phyloP scores from a whole-genome alignment of 2,329 filamentous ascomycete species.

The Colletotrichum tamarilloi region DNA sequence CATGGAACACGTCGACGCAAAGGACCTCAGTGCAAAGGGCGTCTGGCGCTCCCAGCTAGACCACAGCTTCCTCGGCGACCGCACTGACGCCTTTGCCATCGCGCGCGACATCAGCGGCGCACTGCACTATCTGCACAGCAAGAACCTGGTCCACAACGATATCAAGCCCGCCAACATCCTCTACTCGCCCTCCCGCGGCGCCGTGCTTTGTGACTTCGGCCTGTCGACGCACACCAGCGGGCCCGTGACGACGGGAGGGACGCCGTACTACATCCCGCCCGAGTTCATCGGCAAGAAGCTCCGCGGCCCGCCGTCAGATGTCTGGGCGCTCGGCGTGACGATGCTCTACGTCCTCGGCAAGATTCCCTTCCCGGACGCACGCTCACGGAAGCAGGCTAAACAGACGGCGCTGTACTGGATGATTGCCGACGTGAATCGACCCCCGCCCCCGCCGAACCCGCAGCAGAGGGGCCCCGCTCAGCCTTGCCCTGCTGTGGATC shows the following conservation, averaged over 20 bases:
- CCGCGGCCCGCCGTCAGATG: conserved; percentile 66
- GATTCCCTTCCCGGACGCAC: conserved; percentile 65
- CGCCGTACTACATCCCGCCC: conserved; percentile 71
- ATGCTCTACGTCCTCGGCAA: conserved; percentile 70
- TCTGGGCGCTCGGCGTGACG: conserved; percentile 70
- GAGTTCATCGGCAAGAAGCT: conserved; percentile 68
- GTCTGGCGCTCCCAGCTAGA: conserved; percentile 60
- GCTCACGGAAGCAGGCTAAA: conserved; percentile 56
- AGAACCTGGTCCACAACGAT: conserved; percentile 68
- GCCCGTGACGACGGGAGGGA: conserved; percentile 63
- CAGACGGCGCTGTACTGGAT: conserved; percentile 66
- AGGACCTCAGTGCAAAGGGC: conserved; percentile 61
- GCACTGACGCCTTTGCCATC: conserved; percentile 62
- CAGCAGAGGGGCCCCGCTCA: conserved; percentile 41
- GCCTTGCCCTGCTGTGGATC: conserved; percentile 50
- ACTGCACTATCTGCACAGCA: conserved; percentile 66
- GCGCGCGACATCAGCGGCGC: conserved; percentile 65
- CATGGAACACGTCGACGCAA: conserved; percentile 70
- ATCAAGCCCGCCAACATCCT: conserved; percentile 72
- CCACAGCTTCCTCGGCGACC: conserved; percentile 62
- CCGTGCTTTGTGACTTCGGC: conserved; percentile 71
- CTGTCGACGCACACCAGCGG: conserved; percentile 61
- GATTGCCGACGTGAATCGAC: conserved; percentile 66
- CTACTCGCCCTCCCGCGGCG: conserved; percentile 68
- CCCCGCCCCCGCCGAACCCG: conserved; percentile 45